Evolutionary conservation across 495 filamentous ascomycete genomes (phyloP), one percentile per base, ranked within the genome.

Genomic region (Aspergillus biplanus): DNA sequence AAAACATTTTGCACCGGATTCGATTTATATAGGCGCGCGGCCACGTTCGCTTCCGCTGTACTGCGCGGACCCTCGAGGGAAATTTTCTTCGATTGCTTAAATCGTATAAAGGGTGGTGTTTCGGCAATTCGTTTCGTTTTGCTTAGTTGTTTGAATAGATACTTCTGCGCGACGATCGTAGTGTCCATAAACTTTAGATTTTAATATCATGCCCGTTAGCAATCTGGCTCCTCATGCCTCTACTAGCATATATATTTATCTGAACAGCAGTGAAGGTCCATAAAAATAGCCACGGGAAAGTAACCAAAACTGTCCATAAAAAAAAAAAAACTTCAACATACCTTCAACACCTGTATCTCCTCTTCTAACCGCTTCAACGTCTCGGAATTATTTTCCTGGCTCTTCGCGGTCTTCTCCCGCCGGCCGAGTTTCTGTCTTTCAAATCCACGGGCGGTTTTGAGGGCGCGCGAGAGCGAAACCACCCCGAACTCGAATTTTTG

Each of bases 361-460:
- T 82, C 85, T 64, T 88, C 83, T n/a, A 95, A 73, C 18, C 91
- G 78, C 71, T 85, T 80, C 65, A 72, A 60, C 16, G 67, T 69
- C 66, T 67, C 62, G 2, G 44, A 46, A 39, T 76, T 72, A 18
- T 80, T 79, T 15, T 83, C 79, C n/a, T n/a, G 47, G 21, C 73
- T 56, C 65, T 80, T 83, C 3, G 88, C 86, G 33, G 86, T 86
- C 73, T 90, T 93, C 27, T 90, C 79, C 39, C 92, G 79, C 57
- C 92, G 88, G 34, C 90, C 87, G 49, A 93, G 82, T 61, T 96
- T 97, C 76, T 97, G 93, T 65, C 92, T 82, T 77, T 97, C 93
- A 73, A 94, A 94, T 15, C 90, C 92, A 61, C 92, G 92, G 32
- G 90, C 90, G 1, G 85, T 79, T 73, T 95, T 96, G 42, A 97